These are phyloP conservation scores for Conticribra guillardii DNA, from an alignment of 108 stramenopile species.

Conservation along the genomic window DNA sequence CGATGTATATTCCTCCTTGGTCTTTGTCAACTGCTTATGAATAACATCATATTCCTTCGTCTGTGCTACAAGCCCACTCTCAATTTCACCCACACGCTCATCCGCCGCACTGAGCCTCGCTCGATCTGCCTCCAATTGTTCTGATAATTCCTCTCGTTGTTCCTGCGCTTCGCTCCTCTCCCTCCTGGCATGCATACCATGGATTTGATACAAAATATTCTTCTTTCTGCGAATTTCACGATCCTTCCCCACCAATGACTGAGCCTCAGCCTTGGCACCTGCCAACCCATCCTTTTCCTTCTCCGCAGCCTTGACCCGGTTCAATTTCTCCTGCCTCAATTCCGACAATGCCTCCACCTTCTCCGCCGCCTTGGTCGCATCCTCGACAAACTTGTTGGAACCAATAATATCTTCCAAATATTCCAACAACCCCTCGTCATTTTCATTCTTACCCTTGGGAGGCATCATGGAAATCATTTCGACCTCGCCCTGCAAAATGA, in stretches of 20 bases:
- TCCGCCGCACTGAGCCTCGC: slow-evolving; percentile 53
- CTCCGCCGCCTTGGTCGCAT: slow-evolving; percentile 83
- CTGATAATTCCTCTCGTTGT: slow-evolving; percentile 47
- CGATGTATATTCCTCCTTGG: slow-evolving; percentile 88
- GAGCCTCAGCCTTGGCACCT: slow-evolving; percentile 91
- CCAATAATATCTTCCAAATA: slow-evolving; percentile 99
- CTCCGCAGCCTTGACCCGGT: slow-evolving; percentile 96
- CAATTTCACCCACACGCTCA: slow-evolving; percentile 67
- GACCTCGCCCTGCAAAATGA: slow-evolving; percentile 98
- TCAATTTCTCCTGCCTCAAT: slow-evolving; percentile 88
- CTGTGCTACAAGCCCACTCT: slow-evolving; percentile 60
- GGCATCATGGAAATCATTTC: slow-evolving; percentile 99
- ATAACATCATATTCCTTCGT: slow-evolving; percentile 68
- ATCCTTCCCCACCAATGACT: slow-evolving; percentile 84
- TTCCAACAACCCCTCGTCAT: slow-evolving; percentile 98
- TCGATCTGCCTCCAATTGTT: slow-evolving; percentile 53
- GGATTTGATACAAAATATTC: slow-evolving; percentile 87
- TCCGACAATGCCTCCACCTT: slow-evolving; percentile 86
- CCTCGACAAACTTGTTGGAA: slow-evolving; percentile 90
- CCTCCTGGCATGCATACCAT: slow-evolving; percentile 54
- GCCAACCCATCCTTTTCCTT: slow-evolving; percentile 93
- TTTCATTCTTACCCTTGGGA: slow-evolving; percentile 94
- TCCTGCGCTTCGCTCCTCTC: slow-evolving; percentile 51
- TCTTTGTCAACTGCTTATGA: slow-evolving; percentile 61
- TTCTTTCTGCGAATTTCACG: slow-evolving; percentile 88